A percentile compares a stretch with the other conserved stretches of the same genome.
Evolutionary conservation across 2,329 filamentous ascomycete species (phyloP).

Genomic region (Bipolaris victoriae): DNA sequence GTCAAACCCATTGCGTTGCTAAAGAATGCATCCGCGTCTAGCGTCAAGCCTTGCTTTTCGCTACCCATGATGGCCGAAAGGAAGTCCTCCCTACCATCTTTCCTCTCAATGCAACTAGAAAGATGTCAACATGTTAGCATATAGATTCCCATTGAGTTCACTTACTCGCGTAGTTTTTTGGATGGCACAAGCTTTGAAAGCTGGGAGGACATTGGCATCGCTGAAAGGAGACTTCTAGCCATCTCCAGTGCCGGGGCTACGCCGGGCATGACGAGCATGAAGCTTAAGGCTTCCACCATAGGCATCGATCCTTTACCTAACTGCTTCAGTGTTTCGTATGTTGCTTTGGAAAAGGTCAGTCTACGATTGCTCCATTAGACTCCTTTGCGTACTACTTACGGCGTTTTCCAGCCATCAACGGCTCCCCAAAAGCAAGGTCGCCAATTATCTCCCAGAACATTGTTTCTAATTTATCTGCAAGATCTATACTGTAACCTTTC

Average conservation of each 20-base stretch:
- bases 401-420: constrained; percentile 5
- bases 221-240: constrained; percentile 4
- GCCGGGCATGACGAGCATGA: constrained; percentile 8
- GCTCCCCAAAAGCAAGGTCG: constrained; percentile 5
- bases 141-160: not conserved
- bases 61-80: constrained; percentile 2
- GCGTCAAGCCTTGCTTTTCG: constrained; percentile 5
- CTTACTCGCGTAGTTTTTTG: constrained; percentile 6
- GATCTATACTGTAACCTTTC: not conserved
- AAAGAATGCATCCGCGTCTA: constrained; percentile 3
- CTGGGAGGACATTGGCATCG: constrained; percentile 3
- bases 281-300: constrained; percentile 4
- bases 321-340: not conserved
- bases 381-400: not conserved
- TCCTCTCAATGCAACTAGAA: constrained; percentile 1
- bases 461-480: constrained; percentile 3
- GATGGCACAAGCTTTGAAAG: constrained; percentile 3
- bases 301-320: constrained; percentile 5
- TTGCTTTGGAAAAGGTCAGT: not conserved
- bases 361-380: not conserved
- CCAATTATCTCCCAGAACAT: constrained; percentile 6
- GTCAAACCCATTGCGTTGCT: constrained; percentile 5
- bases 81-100: constrained; percentile 5
- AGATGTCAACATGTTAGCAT: not conserved
- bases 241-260: constrained; percentile 3